Evolutionary conservation across 2,329 filamentous ascomycete species (phyloP).

Genomic region (Colletotrichum tropicicola): DNA sequence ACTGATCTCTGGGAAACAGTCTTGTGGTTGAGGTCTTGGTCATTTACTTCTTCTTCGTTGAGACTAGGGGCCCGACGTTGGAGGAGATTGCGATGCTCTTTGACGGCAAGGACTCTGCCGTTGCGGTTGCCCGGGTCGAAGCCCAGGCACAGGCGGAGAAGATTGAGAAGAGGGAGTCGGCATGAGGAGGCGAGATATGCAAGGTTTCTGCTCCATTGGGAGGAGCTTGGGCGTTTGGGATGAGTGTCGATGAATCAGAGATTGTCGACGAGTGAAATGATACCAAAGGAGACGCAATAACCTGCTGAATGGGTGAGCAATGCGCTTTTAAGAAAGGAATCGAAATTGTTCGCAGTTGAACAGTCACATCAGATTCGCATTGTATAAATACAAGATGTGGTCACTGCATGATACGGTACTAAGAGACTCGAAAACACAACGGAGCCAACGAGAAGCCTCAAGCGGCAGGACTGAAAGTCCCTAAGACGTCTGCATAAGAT

Average conservation of each 20-base stretch:
- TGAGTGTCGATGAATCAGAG: not conserved
- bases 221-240: not conserved
- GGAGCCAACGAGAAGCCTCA: too few relatives aligned
- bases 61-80: conserved; percentile 62
- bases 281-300: too few relatives aligned
- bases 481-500: too few relatives aligned
- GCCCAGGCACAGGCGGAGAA: conserved; percentile 9
- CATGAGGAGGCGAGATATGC: not conserved
- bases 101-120: conserved; percentile 21
- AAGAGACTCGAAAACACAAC: too few relatives aligned
- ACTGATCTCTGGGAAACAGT: not conserved
- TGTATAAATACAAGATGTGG: too few relatives aligned
- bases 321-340: too few relatives aligned
- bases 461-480: too few relatives aligned
- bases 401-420: too few relatives aligned
- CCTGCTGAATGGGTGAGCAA: too few relatives aligned
- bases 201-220: not conserved
- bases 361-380: too few relatives aligned
- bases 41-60: conserved; percentile 51
- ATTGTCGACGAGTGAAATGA: too few relatives aligned
- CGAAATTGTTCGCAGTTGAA: too few relatives aligned
- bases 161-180: conserved; percentile 6
- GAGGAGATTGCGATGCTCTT: conserved; percentile 49
- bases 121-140: conserved; percentile 7
- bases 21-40: conserved; percentile 43